These are phyloP conservation scores for Chiua virens DNA, from an alignment of 768 basidiomycete genomes.

Conservation along the genomic window DNA sequence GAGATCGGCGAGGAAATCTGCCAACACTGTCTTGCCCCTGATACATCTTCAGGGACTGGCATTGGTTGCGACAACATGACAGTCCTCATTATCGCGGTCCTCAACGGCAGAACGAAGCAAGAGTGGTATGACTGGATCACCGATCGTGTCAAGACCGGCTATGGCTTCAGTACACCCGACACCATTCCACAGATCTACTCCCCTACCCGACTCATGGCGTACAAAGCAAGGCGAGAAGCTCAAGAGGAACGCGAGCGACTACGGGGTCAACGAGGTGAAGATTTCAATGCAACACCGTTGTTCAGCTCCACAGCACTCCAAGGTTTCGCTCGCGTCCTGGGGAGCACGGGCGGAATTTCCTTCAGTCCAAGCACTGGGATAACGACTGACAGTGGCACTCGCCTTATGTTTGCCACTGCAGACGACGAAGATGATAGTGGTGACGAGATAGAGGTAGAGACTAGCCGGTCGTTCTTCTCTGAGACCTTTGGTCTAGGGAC, in stretches of 20 bases:
- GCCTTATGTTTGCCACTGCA: slow-evolving; percentile 60
- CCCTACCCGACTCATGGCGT: slow-evolving; percentile 58
- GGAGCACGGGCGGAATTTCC: slow-evolving; percentile 61
- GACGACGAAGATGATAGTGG: slow-evolving; percentile 63
- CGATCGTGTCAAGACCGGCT: slow-evolving; percentile 71
- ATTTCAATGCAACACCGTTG: slow-evolving; percentile 21
- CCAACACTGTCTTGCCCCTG: slow-evolving; percentile 91
- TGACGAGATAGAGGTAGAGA: slow-evolving; percentile 42
- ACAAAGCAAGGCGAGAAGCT: slow-evolving; percentile 60
- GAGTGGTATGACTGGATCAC: slow-evolving; percentile 92
- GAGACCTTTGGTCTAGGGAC: slow-evolving; percentile 45
- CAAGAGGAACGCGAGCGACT: slow-evolving; percentile 48
- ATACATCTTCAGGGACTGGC: slow-evolving; percentile 85
- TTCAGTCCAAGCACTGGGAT: slow-evolving; percentile 57
- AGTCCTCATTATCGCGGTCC: slow-evolving; percentile 82
- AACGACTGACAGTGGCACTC: slow-evolving; percentile 43
- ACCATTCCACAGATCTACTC: slow-evolving; percentile 77
- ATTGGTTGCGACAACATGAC: slow-evolving; percentile 99
- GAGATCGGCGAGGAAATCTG: slow-evolving; percentile 90
- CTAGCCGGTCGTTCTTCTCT: slow-evolving; percentile 46
- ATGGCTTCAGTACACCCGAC: slow-evolving; percentile 78
- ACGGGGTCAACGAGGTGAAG: slow-evolving; percentile 37
- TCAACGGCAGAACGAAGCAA: slow-evolving; percentile 83
- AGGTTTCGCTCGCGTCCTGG: slow-evolving; percentile 56
- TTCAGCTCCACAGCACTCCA: slow-evolving; percentile 41